A percentile compares a stretch with the other conserved stretches of the same genome.
Conservation (phyloP, 2,329 filamentous ascomycete species). For the Alternaria triticimaculans region DNA sequence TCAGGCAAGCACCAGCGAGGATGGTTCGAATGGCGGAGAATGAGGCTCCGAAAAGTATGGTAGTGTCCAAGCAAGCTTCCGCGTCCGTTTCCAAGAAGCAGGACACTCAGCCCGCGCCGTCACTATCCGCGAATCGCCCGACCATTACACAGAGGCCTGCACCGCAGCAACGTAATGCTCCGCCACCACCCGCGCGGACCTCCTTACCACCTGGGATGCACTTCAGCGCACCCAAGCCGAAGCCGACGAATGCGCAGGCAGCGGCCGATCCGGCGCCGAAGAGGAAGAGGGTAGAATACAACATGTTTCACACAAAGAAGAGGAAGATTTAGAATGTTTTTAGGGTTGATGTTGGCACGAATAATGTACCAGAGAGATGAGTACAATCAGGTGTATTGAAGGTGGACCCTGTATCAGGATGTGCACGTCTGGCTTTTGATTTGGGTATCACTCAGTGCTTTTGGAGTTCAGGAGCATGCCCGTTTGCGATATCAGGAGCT, state of each 20-base stretch:
- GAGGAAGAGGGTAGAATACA: conserved; percentile 26
- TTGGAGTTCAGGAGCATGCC: neutral
- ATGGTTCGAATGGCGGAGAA: conserved; percentile 42
- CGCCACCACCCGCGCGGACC: conserved; percentile 23
- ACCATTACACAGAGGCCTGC: conserved; percentile 34
- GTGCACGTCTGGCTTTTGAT: neutral
- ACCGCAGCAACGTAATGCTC: conserved; percentile 16
- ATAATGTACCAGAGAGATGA: neutral
- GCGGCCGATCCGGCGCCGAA: conserved; percentile 18
- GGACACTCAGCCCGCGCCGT: conserved; percentile 9
- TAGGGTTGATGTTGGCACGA: neutral
- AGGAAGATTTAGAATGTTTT: conserved; percentile 9
- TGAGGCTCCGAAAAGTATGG: conserved; percentile 30
- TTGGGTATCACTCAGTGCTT: neutral
- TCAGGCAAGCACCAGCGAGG: conserved; percentile 38
- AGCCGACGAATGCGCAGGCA: conserved; percentile 15
- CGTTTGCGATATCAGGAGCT: neutral
- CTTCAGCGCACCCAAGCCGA: conserved; percentile 38
- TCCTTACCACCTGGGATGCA: conserved; percentile 38
- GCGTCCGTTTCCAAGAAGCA: conserved; percentile 22
- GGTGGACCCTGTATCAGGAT: neutral
- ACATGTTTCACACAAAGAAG: conserved; percentile 29
- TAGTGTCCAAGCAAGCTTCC: conserved; percentile 36
- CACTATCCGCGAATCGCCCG: conserved; percentile 14
- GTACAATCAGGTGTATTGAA: neutral